Evolutionary conservation across 345 rosid genomes (phyloP).

Genomic region (Syzygium jambos): DNA sequence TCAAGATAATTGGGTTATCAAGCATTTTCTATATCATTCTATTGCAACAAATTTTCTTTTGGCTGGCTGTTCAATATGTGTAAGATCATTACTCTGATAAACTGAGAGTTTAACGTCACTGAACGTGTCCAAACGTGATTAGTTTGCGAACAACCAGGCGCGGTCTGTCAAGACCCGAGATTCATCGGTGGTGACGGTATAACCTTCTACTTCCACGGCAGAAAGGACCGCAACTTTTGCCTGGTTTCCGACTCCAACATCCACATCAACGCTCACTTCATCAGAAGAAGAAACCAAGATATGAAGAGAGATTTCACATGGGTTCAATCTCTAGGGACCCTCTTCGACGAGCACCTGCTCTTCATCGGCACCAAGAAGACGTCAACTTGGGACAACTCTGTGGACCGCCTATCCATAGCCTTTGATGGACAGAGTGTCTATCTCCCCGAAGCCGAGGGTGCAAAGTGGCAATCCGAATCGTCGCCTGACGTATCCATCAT

Average conservation of each 20-base stretch:
- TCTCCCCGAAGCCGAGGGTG: background rate
- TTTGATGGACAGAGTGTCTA: conserved; percentile 2
- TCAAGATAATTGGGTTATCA: background rate
- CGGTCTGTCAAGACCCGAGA: conserved; percentile 52
- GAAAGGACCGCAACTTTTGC: conserved; percentile 20
- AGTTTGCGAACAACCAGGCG: conserved; percentile 48
- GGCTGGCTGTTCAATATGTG: background rate
- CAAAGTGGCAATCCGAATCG: conserved; percentile 22
- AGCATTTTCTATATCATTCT: background rate
- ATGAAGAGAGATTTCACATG: conserved; percentile 15
- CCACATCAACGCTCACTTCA: conserved; percentile 17
- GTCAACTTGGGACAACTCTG: conserved; percentile 8
- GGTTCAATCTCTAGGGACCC: conserved; percentile 9
- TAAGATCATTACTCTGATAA: background rate
- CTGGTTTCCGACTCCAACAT: conserved; percentile 10
- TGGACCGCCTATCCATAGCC: conserved; percentile 7
- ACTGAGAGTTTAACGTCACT: background rate
- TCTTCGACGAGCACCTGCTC: conserved; percentile 9
- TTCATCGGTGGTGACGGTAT: conserved; percentile 55
- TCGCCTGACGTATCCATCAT: conserved; percentile 11
- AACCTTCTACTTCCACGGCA: conserved; percentile 69
- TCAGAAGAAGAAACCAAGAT: background rate
- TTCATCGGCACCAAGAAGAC: conserved; percentile 8
- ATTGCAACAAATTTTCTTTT: background rate
- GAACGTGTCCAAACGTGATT: background rate